Percentiles rank a stretch among this genome's conserved stretches.
Conservation (phyloP, 352 stramenopile species). For the Phytophthora uliginosa region DNA sequence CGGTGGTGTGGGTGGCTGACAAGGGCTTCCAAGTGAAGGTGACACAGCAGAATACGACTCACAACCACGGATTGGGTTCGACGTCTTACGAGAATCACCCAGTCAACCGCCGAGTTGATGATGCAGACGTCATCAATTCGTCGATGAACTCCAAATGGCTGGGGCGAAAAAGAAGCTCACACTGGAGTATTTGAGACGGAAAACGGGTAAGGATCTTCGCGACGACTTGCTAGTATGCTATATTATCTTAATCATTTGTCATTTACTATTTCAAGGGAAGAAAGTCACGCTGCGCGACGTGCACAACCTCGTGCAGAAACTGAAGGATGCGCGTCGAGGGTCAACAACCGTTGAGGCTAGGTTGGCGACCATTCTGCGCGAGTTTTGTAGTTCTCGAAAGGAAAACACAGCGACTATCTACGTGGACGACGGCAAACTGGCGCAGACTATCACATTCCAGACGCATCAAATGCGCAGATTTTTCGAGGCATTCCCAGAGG, state of each 20-base stretch:
- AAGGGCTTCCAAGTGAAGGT: neutral
- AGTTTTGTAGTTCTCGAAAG: neutral
- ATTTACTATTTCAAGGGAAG: neutral
- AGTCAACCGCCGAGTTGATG: neutral
- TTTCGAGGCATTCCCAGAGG: conserved; percentile 7
- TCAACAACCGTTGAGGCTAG: conserved; percentile 4
- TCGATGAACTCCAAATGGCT: neutral
- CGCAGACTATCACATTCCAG: conserved; percentile 12
- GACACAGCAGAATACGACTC: neutral
- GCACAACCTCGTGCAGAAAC: conserved; percentile 5
- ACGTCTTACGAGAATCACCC: neutral
- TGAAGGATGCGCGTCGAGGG: neutral
- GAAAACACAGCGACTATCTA: conserved; percentile 11
- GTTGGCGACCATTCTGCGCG: neutral
- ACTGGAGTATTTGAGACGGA: neutral
- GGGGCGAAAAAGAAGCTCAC: conserved; percentile 1
- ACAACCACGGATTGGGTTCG: neutral
- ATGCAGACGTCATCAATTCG: conserved; percentile 2
- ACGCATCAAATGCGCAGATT: conserved; percentile 7
- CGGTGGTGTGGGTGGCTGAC: neutral
- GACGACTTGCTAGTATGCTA: neutral
- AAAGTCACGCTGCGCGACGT: conserved; percentile 4
- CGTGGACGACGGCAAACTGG: conserved; percentile 5
- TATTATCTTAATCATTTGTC: neutral
- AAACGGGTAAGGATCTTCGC: neutral